Evolutionary conservation across 805 yeast species (phyloP), one percentile per base, ranked within the genome.

Genomic region (Zygotorulaspora chibaensis): DNA sequence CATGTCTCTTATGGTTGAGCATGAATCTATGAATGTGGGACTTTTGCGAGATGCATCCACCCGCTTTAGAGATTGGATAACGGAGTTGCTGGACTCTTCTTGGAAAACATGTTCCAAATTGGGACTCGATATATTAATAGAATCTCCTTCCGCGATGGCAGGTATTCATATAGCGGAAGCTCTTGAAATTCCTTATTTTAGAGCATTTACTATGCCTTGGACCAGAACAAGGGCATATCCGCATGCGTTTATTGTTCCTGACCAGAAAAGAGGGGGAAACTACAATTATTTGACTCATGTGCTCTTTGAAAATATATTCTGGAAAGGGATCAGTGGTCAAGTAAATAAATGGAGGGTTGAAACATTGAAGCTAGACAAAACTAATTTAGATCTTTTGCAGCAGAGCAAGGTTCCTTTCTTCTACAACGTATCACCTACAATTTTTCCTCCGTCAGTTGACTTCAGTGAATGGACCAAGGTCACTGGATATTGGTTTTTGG

Each of bases 131-230:
- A 76, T 91, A 15, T 70, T 91, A 49, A 87, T 91, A 46, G 98
- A 91, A 62, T 85, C 96, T n/a, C 98, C 98, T 0, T 84, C 95
- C 1, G 91, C 96, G 0, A 89, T 91, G 90, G 90, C 85, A 12
- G 98, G 98, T 8, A 78, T 90, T 38, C 98, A 91, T 58, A 86
- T 91, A 46, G 96, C 98, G 2, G 98, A 91, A 63, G 95, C 95
- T 1, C 66, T 91, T 47, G 79, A 81, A 16, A 84, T 91, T 46
- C 96, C 98, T 0, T 91, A 91, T 62, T 85, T 87, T 70, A 74
- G 97, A 57, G 97, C 97, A 0, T 91, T 91, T 62, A 91, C 98
- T 0, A 91, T 91, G 98, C 98, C 98, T 0, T 91, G 98, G 98
- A 87, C 97, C 0, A 70, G 96, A 50, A 90, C 98, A 0, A 74